Evolutionary conservation across 176 grass and related monocot species (phyloP).

Genomic region (Cenchrus americanus): DNA sequence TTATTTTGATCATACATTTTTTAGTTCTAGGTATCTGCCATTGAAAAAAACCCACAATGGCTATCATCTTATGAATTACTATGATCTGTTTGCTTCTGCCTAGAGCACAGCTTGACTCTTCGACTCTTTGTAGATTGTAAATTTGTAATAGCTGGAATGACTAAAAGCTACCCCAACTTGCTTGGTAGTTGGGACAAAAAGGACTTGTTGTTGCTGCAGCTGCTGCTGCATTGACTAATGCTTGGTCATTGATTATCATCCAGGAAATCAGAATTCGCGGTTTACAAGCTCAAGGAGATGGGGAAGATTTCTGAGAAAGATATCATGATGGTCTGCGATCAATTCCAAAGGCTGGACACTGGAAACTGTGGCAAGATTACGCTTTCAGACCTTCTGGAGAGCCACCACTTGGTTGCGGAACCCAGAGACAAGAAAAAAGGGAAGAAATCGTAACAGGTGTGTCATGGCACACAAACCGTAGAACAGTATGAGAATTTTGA

Average conservation of each 20-base stretch:
- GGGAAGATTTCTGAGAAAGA: constrained; percentile 85
- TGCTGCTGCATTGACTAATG: background rate
- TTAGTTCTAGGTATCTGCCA: background rate
- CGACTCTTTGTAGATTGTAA: background rate
- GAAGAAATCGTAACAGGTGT: constrained; percentile 44
- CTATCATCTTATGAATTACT: background rate
- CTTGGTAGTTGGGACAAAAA: background rate
- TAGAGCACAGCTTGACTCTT: background rate
- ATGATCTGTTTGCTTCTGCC: background rate
- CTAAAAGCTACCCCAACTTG: constrained; percentile 14
- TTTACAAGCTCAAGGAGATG: constrained; percentile 98
- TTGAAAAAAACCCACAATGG: background rate
- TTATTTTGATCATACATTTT: background rate
- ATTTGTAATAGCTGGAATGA: background rate
- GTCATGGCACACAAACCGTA: background rate
- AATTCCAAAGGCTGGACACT: constrained; percentile 82
- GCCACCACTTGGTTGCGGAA: constrained; percentile 56
- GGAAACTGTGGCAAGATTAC: constrained; percentile 90
- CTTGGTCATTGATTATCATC: constrained; percentile 29
- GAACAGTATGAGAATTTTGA: constrained; percentile 33
- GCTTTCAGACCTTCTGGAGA: constrained; percentile 76
- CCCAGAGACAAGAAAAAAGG: constrained; percentile 47
- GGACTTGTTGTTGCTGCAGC: background rate
- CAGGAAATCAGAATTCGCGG: constrained; percentile 93
- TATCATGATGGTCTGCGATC: constrained; percentile 70